These are phyloP conservation scores for Cenchrus fungigraminus DNA, from an alignment of 176 grass and related monocot species.

Conservation along the genomic window DNA sequence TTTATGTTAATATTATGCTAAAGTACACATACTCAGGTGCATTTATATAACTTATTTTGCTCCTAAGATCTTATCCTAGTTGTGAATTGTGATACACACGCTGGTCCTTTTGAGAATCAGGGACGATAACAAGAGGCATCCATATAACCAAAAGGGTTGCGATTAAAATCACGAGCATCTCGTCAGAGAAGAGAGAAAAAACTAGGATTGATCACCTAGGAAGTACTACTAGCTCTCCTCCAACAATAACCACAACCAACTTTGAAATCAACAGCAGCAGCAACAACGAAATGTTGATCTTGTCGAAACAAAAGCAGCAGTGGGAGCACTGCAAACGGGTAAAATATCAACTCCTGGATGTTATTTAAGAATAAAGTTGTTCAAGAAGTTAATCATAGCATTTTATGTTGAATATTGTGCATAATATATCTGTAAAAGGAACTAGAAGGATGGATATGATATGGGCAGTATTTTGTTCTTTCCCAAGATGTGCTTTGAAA, in stretches of 20 bases:
- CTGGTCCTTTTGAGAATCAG: background rate
- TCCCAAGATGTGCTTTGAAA: background rate
- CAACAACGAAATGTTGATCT: background rate
- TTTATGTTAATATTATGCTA: background rate
- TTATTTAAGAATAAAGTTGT: constrained; percentile 14
- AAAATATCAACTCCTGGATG: constrained; percentile 15
- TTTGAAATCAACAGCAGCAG: background rate
- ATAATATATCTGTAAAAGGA: constrained; percentile 27
- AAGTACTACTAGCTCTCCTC: background rate
- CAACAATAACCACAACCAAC: background rate
- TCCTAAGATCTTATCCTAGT: background rate
- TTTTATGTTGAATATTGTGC: constrained; percentile 1
- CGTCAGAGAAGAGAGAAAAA: background rate
- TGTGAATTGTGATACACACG: background rate
- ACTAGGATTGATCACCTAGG: background rate
- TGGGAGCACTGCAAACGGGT: background rate
- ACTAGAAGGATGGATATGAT: background rate
- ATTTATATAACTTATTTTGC: background rate
- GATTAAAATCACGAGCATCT: background rate
- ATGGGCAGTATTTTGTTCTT: too few species aligned
- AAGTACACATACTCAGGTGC: background rate
- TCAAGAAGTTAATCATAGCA: background rate
- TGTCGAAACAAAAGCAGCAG: background rate
- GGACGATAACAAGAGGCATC: background rate
- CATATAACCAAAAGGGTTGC: too few species aligned